Percentiles rank a stretch among this genome's conserved stretches.
These are phyloP conservation scores for Beauveria rudraprayagi DNA, from an alignment of 2,329 filamentous ascomycete genomes.

Conservation along the genomic window DNA sequence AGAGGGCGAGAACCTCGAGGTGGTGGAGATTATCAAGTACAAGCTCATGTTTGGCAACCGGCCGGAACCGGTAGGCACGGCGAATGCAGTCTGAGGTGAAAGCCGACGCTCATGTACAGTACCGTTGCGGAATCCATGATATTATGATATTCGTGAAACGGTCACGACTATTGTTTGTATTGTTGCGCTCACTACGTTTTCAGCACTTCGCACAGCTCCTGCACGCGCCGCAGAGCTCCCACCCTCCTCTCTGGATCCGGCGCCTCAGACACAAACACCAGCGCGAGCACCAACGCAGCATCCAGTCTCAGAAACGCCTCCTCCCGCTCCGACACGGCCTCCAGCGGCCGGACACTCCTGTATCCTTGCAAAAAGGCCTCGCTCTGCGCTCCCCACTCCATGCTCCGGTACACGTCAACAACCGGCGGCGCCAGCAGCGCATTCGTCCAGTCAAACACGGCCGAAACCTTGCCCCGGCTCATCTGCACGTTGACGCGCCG, in stretches of 20 bases:
- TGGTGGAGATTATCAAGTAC: conserved; percentile 79
- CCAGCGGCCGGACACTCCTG: not conserved
- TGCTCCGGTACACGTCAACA: conserved; percentile 13
- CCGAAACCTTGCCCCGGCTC: not conserved
- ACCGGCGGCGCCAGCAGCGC: conserved; percentile 12
- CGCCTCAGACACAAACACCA: conserved; percentile 16
- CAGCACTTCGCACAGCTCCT: conserved; percentile 9
- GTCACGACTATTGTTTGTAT: not conserved
- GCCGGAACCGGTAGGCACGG: conserved; percentile 71
- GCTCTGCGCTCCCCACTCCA: conserved; percentile 10
- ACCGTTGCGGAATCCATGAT: not conserved
- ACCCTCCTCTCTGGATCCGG: conserved; percentile 10
- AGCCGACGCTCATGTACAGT: not conserved
- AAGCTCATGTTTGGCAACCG: conserved; percentile 79
- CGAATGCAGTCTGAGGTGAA: conserved; percentile 19
- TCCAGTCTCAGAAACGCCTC: conserved; percentile 14
- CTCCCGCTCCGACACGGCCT: conserved; percentile 3
- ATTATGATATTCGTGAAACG: not conserved
- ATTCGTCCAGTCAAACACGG: conserved; percentile 16
- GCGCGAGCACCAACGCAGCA: conserved; percentile 14
- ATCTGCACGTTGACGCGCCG: conserved; percentile 13
- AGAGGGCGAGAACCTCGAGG: conserved; percentile 54
- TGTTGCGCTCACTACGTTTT: not conserved
- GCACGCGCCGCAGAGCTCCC: conserved; percentile 10
- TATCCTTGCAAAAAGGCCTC: conserved; percentile 13